These are phyloP conservation scores for Didymella glomerata DNA, from an alignment of 2,329 filamentous ascomycete genomes.

Conservation along the genomic window DNA sequence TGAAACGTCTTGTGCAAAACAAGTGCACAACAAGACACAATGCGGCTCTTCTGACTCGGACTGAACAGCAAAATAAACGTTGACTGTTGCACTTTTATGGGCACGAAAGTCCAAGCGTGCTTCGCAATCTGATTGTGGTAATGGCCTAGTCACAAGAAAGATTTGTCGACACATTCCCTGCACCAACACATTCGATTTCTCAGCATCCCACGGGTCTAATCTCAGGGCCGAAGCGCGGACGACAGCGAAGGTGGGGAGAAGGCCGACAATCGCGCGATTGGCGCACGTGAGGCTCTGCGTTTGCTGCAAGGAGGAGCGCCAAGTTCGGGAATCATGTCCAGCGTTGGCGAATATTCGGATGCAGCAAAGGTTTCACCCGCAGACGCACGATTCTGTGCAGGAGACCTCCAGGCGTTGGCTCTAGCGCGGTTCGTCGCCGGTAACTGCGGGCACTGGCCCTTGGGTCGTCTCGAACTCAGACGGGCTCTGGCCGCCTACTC, in stretches of 20 bases:
- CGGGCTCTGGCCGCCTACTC: conserved; percentile 14
- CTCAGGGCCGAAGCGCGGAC: conserved; percentile 21
- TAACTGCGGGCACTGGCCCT: conserved; percentile 9
- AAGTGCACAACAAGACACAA: background rate
- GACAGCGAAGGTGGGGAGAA: conserved; percentile 23
- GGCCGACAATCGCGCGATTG: conserved; percentile 21
- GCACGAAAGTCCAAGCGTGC: background rate
- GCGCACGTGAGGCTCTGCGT: conserved; percentile 26
- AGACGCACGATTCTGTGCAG: conserved; percentile 33
- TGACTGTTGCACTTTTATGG: conserved; percentile 4
- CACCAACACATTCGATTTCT: conserved; percentile 23
- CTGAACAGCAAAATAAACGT: background rate
- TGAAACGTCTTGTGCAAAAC: conserved; percentile 8
- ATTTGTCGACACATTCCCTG: conserved; percentile 8
- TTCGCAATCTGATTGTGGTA: background rate
- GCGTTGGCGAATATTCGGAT: conserved; percentile 21
- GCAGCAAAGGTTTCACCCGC: conserved; percentile 34
- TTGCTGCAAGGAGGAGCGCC: conserved; percentile 11
- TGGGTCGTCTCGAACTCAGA: conserved; percentile 24
- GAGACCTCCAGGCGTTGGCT: conserved; percentile 5
- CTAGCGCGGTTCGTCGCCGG: conserved; percentile 11
- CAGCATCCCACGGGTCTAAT: conserved; percentile 30
- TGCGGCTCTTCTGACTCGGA: conserved; percentile 2
- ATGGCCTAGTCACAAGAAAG: background rate
- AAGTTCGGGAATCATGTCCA: conserved; percentile 18